Percentiles rank a stretch among this genome's conserved stretches.
Conservation (phyloP, 73 alveolate genomes). For the Paraurostyla sp. region DNA sequence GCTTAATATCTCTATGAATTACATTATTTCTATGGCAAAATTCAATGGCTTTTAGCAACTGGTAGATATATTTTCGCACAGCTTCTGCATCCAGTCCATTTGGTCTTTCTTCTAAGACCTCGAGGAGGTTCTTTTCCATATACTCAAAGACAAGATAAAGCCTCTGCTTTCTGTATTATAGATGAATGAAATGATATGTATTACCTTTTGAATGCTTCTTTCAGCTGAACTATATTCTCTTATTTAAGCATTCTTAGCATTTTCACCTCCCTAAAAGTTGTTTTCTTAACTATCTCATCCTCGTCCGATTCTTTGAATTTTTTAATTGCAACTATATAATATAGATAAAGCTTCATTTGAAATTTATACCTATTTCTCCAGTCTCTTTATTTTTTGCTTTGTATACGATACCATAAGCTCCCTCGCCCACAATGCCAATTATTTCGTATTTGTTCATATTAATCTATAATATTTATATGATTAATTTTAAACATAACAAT, state of each 20-base stretch:
- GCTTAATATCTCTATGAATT: constrained; percentile 85
- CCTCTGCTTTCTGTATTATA: constrained; percentile 35
- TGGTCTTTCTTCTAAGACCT: constrained; percentile 69
- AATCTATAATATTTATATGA: background rate
- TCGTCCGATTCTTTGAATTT: constrained; percentile 95
- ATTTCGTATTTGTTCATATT: constrained; percentile 95
- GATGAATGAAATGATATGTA: background rate
- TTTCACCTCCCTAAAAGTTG: constrained; percentile 95
- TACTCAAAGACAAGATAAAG: constrained; percentile 34
- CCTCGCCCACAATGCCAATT: constrained; percentile 95
- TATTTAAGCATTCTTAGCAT: constrained; percentile 92
- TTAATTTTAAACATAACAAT: background rate
- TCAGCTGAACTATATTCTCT: constrained; percentile 88
- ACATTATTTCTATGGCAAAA: constrained; percentile 81
- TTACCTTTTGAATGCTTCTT: constrained; percentile 91
- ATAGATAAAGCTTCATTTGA: background rate
- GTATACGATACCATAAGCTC: constrained; percentile 95
- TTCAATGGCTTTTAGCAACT: constrained; percentile 80
- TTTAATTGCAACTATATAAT: constrained; percentile 91
- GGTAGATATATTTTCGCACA: constrained; percentile 70
- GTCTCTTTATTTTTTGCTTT: constrained; percentile 89
- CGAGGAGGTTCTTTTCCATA: constrained; percentile 81
- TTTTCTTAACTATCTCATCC: constrained; percentile 93
- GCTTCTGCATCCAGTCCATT: constrained; percentile 59
- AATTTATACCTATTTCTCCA: constrained; percentile 70